Evolutionary conservation across 139 green algal genomes (phyloP).

Genomic region (Raphidocelis subcapitata): DNA sequence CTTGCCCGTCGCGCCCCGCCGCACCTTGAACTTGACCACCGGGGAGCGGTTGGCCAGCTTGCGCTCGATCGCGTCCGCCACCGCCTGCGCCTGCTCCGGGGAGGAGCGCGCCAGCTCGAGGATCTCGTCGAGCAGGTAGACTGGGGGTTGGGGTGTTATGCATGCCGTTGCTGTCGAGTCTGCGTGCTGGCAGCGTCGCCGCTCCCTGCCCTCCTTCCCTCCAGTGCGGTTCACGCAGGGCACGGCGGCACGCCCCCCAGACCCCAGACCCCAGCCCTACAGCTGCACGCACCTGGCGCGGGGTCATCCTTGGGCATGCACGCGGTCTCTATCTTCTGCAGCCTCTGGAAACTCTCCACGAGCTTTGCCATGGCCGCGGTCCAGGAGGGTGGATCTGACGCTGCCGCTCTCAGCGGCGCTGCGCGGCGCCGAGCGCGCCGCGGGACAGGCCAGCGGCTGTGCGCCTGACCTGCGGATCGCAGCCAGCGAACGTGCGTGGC

Average conservation of each 20-base stretch:
- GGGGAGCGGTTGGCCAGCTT: slow-evolving; percentile 58
- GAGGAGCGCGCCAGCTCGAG: slow-evolving; percentile 37
- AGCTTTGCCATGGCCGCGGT: slow-evolving; percentile 20
- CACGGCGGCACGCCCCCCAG: too few species aligned
- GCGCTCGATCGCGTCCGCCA: slow-evolving; percentile 55
- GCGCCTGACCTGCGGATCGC: too few species aligned
- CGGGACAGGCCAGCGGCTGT: too few species aligned
- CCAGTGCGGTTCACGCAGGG: too few species aligned
- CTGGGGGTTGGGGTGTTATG: slow-evolving; percentile 27
- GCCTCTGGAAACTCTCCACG: slow-evolving; percentile 25
- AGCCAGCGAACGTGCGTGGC: too few species aligned
- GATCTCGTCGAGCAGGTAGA: slow-evolving; percentile 84
- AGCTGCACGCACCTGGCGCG: slow-evolving; percentile 27
- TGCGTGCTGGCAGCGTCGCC: background rate
- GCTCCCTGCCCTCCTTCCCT: too few species aligned
- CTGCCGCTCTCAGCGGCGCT: too few species aligned
- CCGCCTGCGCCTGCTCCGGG: slow-evolving; percentile 33
- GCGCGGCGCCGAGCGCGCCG: too few species aligned
- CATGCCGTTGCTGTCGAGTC: background rate
- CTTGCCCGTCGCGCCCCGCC: background rate
- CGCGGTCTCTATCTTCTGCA: slow-evolving; percentile 54
- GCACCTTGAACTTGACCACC: slow-evolving; percentile 77
- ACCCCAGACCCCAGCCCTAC: too few species aligned
- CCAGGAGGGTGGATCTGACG: too few species aligned
- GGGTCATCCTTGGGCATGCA: slow-evolving; percentile 45